A percentile compares a stretch with the other conserved stretches of the same genome.
phyloP scores from a whole-genome alignment of 2,329 filamentous ascomycete species.

The Colletotrichum higginsianum region DNA sequence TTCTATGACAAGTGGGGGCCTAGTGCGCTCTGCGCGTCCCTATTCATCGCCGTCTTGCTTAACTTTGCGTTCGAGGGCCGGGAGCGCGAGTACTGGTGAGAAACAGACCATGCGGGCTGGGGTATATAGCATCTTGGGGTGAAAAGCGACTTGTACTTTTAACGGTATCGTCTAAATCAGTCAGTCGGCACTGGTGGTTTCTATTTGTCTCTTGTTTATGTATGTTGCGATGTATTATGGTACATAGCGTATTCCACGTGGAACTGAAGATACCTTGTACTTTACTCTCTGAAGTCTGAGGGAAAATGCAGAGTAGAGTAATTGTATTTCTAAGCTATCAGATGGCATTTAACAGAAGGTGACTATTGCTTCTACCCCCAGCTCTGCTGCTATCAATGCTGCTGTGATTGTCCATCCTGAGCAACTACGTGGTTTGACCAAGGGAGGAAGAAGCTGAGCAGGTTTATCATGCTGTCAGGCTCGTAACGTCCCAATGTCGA shows the following conservation, averaged over 20 bases:
- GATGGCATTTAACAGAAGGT: too few species aligned
- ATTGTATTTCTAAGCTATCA: not conserved
- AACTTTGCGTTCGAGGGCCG: constrained; percentile 87
- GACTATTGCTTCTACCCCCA: too few species aligned
- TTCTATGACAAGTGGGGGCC: constrained; percentile 95
- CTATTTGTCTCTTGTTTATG: not conserved
- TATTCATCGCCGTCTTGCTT: constrained; percentile 81
- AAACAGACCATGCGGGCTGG: too few species aligned
- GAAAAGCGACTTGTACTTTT: not conserved
- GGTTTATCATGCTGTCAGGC: too few species aligned
- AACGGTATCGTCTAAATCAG: not conserved
- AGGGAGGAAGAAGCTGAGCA: too few species aligned
- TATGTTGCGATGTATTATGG: not conserved
- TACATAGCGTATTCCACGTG: not conserved
- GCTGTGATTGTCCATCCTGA: too few species aligned
- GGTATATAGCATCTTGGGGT: not conserved
- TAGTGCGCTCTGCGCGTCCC: constrained; percentile 78
- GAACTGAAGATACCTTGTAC: not conserved
- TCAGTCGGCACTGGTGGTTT: constrained; percentile 18
- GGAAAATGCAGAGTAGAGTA: not conserved
- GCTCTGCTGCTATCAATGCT: too few species aligned
- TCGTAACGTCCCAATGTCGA: too few species aligned
- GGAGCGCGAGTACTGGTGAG: constrained; percentile 69
- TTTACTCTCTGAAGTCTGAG: not conserved
- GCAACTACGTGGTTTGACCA: too few species aligned